Evolutionary conservation across 2,329 filamentous ascomycete genomes (phyloP).

Genomic region (Clonostachys rosea): DNA sequence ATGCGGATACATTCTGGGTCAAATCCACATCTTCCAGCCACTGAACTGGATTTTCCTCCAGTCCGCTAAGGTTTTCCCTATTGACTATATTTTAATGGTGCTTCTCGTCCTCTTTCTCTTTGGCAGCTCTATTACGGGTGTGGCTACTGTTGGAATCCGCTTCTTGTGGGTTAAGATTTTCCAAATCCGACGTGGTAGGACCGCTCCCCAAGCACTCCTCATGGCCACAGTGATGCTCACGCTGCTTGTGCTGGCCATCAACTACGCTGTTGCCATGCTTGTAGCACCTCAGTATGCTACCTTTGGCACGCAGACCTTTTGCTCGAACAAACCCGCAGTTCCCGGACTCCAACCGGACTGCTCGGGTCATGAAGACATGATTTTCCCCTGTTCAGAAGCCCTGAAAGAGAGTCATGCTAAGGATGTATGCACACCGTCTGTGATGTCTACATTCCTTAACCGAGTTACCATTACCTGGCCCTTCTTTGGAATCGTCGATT

Average conservation of each 20-base stretch:
- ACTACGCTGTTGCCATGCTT: conserved; percentile 89
- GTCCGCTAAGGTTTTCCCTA: conserved; percentile 77
- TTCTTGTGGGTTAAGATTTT: conserved; percentile 96
- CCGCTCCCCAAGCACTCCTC: conserved; percentile 85
- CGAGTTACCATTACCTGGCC: conserved; percentile 91
- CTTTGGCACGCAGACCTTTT: conserved; percentile 93
- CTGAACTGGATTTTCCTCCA: conserved; percentile 80
- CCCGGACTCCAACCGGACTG: conserved; percentile 72
- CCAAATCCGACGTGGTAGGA: conserved; percentile 83
- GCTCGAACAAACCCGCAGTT: conserved; percentile 55
- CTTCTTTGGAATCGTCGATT: conserved; percentile 87
- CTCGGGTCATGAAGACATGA: conserved; percentile 61
- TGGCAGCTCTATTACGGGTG: conserved; percentile 78
- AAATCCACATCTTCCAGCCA: conserved; percentile 89
- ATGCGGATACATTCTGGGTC: conserved; percentile 87
- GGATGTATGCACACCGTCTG: conserved; percentile 82
- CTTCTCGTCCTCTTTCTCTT: conserved; percentile 85
- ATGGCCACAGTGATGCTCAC: conserved; percentile 89
- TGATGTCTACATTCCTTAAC: conserved; percentile 91
- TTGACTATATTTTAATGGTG: conserved; percentile 89
- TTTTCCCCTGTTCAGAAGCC: conserved; percentile 78
- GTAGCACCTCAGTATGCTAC: conserved; percentile 94
- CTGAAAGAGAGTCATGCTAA: conserved; percentile 66
- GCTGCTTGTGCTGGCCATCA: conserved; percentile 83
- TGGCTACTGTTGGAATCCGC: conserved; percentile 84